Base-by-base conservation (phyloP, 331 rosid genomes). In the Malus hybrid region DNA sequence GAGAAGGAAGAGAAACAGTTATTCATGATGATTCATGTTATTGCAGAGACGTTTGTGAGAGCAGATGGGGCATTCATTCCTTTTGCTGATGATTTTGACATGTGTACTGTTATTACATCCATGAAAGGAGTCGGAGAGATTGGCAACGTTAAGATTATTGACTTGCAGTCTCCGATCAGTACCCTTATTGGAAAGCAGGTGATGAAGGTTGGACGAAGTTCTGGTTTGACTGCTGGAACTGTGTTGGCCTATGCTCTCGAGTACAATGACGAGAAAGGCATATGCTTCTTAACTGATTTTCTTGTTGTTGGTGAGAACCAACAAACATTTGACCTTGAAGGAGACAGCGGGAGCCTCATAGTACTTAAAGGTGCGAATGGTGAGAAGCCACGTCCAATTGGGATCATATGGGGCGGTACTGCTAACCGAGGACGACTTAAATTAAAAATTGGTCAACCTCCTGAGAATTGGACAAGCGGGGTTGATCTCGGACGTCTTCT, bases 401-500 rank as follows among this genome's bases (percentile, higher is more conserved):
- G 99, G 80, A 94, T 92, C 84, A 94, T 94, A 75, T 94, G 99
- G 99, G 99, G 99, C 50, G 99, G 99, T 75, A 94, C 99, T 65
- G 99, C 99, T 65, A 90, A 95, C 78, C 89, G 99, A 74, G 99
- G 99, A 48, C 92, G 99, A 65, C 96, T 95, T 39, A 95, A 95
- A 77, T 82, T 95, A 55, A 95, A 90, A 88, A 69, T 95, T 18
- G 99, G 99, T 59, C 96, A 84, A 73, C 97, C 99, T 81, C 99
- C 99, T 9, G 99, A 95, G 87, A 95, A 95, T 85, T 95, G 99
- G 99, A 95, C 99, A 1, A 95, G 99, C 75, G 99, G 99, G 60
- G 99, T 95, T 67, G 97, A 95, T 86, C 99, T 95, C 0, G 97
- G 99, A 66, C 97, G 97, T 20, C 97, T 95, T 77, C 97, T 95